Evolutionary conservation across 2,329 filamentous ascomycete genomes (phyloP), one percentile per base, ranked within the genome.

Genomic region (Pestalotiopsis sp.): DNA sequence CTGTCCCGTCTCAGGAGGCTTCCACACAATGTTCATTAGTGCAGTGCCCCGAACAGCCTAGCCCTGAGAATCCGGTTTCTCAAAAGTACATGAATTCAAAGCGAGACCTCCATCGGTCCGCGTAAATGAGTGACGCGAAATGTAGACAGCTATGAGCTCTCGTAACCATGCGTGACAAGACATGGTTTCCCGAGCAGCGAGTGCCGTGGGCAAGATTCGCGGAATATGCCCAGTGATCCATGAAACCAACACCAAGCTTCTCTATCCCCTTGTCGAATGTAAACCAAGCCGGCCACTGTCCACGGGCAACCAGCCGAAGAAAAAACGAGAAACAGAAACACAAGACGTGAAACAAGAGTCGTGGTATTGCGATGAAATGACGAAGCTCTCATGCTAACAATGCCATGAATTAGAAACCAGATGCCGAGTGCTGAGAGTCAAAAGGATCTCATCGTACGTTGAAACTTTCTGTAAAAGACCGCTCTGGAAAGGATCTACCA

Each of bases 401-500:
- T 52, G 41, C 65, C 56, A n/a, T 27, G 17, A 36, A 20, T 27
- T 39, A 62, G 23, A 63, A 62, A 56, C 25, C 38, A 63, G 23
- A 67, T 61, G 52, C 52, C 17, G 56, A 67, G 20, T 39, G 31
- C 36, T 36, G 39, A 17, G 36, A 67, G 62, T 58, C 41, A 52
- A 62, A 17, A 56, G 57, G 27, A 23, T 52, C 58, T 58, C 25
- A 39, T 14, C 27, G 12, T 7, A 38, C 38, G 59, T 67, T 20
- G 57, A 57, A 20, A 62, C 23, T 20, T 45, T 62, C 31, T 38
- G 23, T 45, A 2, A 45, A 64, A 59, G 38, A 27, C 13, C 27
- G 20, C 41, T 36, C 61, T n/a, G 58, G 70, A 74, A 72, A 73
- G 74, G 72, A 59, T 79, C 76, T 75, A 77, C 76, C 76, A 49